These are phyloP conservation scores for Trametes versicolor DNA, from an alignment of 1,284 basidiomycete species.

Conservation along the genomic window DNA sequence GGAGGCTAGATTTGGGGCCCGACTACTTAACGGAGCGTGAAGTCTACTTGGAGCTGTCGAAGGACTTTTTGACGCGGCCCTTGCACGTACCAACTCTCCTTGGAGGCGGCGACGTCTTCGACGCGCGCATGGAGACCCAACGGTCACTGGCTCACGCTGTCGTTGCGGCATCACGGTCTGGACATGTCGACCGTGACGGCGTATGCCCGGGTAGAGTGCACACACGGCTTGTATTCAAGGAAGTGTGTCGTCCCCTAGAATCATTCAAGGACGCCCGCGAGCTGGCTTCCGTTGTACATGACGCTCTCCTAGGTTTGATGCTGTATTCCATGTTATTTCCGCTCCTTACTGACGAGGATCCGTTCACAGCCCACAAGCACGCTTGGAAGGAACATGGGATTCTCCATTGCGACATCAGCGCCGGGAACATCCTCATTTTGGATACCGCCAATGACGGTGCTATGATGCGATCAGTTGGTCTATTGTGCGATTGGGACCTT, in stretches of 20 bases:
- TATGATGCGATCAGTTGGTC: not conserved
- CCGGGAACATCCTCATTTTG: too few relatives aligned
- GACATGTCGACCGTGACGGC: too few relatives aligned
- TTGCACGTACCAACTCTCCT: not conserved
- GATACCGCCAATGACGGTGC: too few relatives aligned
- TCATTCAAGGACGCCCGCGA: not conserved
- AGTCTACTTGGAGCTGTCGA: not conserved
- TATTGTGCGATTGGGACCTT: not conserved
- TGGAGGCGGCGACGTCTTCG: not conserved
- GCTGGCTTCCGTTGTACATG: constrained; percentile 3
- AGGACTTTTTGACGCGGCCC: not conserved
- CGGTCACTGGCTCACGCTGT: not conserved
- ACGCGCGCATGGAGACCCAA: not conserved
- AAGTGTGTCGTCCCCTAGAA: constrained; percentile 1
- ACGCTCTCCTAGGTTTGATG: not conserved
- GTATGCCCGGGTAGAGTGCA: not conserved
- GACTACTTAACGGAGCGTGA: not conserved
- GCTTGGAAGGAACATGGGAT: too few relatives aligned
- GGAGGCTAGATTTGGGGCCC: constrained; percentile 1
- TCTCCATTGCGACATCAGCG: too few relatives aligned
- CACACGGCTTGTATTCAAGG: constrained; percentile 3
- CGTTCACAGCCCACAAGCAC: too few relatives aligned
- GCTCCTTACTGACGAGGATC: too few relatives aligned
- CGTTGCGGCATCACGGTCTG: too few relatives aligned
- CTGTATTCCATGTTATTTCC: not conserved